These are phyloP conservation scores for Glycine soja DNA, from an alignment of 306 rosid genomes.

Conservation along the genomic window DNA sequence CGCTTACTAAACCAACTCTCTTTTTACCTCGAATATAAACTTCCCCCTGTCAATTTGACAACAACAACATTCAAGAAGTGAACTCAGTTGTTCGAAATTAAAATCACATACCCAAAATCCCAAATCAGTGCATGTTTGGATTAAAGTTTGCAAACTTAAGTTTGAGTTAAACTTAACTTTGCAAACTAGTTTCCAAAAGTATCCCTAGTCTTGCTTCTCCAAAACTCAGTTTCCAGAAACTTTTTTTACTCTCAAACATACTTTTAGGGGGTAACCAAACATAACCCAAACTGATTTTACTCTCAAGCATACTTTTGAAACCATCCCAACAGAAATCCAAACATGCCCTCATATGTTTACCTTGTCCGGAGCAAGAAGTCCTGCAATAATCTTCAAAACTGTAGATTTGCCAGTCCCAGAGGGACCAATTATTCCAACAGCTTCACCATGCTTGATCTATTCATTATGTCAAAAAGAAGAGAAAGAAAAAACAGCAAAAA, in stretches of 20 bases:
- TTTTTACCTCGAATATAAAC: constrained; percentile 88
- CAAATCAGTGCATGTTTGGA: neutral
- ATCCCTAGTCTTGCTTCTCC: too few relatives aligned
- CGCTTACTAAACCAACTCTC: constrained; percentile 88
- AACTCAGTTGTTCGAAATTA: constrained; percentile 19
- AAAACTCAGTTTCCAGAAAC: too few relatives aligned
- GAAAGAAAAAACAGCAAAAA: neutral
- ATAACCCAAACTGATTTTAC: too few relatives aligned
- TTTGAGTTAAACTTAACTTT: too few relatives aligned
- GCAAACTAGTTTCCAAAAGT: too few relatives aligned
- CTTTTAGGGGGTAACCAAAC: too few relatives aligned
- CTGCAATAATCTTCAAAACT: constrained; percentile 87
- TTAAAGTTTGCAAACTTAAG: too few relatives aligned
- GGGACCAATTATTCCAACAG: constrained; percentile 99
- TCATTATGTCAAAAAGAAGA: constrained; percentile 20
- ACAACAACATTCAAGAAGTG: constrained; percentile 25
- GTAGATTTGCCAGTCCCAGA: constrained; percentile 99
- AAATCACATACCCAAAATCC: constrained; percentile 18
- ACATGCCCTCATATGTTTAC: constrained; percentile 42
- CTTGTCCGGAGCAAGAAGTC: constrained; percentile 93
- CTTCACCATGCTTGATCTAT: constrained; percentile 97
- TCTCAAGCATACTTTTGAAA: too few relatives aligned
- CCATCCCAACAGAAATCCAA: too few relatives aligned
- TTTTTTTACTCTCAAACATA: too few relatives aligned
- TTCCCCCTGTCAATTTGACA: constrained; percentile 75